phyloP scores from a whole-genome alignment of 1,284 basidiomycete species.

The Cryptococcus sp. region DNA sequence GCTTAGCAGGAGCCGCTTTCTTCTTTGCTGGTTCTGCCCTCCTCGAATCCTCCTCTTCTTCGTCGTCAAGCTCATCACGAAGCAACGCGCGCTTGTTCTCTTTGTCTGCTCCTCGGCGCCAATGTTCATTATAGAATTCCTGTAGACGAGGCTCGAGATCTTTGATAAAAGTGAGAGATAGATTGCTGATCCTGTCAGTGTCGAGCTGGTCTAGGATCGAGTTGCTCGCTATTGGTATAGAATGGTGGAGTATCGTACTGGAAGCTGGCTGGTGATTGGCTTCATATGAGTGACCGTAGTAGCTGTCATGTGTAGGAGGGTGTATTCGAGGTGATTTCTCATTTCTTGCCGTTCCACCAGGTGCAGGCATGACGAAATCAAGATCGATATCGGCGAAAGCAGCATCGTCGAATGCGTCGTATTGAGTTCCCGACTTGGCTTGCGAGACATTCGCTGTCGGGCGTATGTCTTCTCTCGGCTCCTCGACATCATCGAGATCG shows the following conservation, averaged over 20 bases:
- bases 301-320: too few species aligned
- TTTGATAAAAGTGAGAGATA: slow-evolving; percentile 9
- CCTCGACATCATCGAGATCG: not conserved
- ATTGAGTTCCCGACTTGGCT: too few species aligned
- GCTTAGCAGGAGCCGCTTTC: not conserved
- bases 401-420: slow-evolving; percentile 12
- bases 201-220: too few species aligned
- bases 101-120: slow-evolving; percentile 35
- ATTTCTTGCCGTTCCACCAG: too few species aligned
- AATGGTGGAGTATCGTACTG: too few species aligned
- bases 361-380: too few species aligned
- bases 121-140: slow-evolving; percentile 42
- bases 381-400: slow-evolving; percentile 13
- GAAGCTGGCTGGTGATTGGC: too few species aligned
- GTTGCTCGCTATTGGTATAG: too few species aligned
- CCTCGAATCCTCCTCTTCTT: slow-evolving; percentile 2
- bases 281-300: too few species aligned
- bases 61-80: not conserved
- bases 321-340: too few species aligned
- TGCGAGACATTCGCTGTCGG: not conserved
- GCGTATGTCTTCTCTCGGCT: not conserved
- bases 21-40: not conserved
- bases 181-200: too few species aligned
- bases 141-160: slow-evolving; percentile 23
- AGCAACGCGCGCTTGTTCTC: not conserved